Conservation (phyloP, 106 monocot genomes). For the Apostasia ramifera region DNA sequence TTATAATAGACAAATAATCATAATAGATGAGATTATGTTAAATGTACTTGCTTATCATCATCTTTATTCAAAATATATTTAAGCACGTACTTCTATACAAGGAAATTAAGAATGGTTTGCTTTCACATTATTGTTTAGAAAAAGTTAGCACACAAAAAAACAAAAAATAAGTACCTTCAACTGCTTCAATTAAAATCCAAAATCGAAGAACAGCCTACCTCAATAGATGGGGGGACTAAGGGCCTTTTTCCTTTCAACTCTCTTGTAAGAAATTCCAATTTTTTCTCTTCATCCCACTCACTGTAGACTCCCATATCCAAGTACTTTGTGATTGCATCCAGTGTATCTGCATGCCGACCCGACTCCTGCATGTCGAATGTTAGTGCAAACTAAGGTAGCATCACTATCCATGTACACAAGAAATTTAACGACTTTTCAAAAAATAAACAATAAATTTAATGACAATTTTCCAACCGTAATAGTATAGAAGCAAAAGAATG, state of each 20-base stretch:
- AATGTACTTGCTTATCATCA: no score
- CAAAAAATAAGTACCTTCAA: no score
- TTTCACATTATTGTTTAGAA: no score
- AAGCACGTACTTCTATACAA: no score
- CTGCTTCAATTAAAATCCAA: background rate
- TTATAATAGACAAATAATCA: no score
- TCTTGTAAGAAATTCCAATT: constrained; percentile 71
- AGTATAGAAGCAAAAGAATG: background rate
- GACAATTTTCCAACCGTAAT: background rate
- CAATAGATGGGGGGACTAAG: constrained; percentile 70
- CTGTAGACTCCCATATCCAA: constrained; percentile 78
- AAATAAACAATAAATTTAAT: background rate
- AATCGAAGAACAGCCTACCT: constrained; percentile 26
- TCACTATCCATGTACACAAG: background rate
- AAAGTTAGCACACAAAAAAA: no score
- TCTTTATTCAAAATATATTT: no score
- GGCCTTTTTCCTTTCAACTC: constrained; percentile 91
- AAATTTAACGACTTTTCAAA: background rate
- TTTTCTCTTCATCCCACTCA: constrained; percentile 88
- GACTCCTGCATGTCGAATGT: constrained; percentile 39
- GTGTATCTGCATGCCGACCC: constrained; percentile 61
- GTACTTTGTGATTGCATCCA: constrained; percentile 72
- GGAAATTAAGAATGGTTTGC: no score
- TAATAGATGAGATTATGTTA: no score
- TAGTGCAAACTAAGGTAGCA: background rate